Evolutionary conservation across 495 filamentous ascomycete species (phyloP), one percentile per base, ranked within the genome.

Genomic region (Aspergillus egyptiacus): DNA sequence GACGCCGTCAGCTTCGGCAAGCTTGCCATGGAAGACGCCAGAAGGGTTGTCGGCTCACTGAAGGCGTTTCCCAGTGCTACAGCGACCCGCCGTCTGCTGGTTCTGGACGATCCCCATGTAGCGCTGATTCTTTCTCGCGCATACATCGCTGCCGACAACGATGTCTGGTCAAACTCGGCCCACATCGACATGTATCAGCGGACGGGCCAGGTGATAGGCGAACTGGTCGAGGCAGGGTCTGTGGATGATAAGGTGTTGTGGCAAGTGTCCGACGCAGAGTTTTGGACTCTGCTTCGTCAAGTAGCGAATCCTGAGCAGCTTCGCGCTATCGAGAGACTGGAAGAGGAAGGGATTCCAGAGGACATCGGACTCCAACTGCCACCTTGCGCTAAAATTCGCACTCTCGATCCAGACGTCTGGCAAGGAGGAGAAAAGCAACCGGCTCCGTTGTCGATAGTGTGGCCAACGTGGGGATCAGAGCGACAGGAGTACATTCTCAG

Each of bases 361-460:
- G 60, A 66, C 32, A 48, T 62, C 11, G 46, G 55, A 23, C 45
- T 70, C 2, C 55, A 24, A 14, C 57, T 67, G 22, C 63, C 61
- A 7, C 46, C 35, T 6, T 39, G 51, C 14, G 57, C 66, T 9
- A 71, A 68, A 44, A 53, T 71, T 46, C 62, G 68, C 22, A 69
- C 66, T 13, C 42, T 71, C 14, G 68, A 71, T 50, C 68, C 68
- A 14, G 68, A 68, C 40, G 43, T 71, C 37, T 67, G 50, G 18
- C 25, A 18, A 17, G 42, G 48, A 28, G 47, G 34, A 31, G 34
- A 15, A 20, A 17, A 55, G 17, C 14, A 54, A 9, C 55, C 59
- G 9, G 40, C 52, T 8, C 63, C 68, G 18, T 48, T 71, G 51
- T 68, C 68, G 19, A 44, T 50, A 8, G 36, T 69, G 39, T 28